Evolutionary conservation across 306 rosid species (phyloP), one percentile per base, ranked within the genome.

Genomic region (Calophaca sinica): DNA sequence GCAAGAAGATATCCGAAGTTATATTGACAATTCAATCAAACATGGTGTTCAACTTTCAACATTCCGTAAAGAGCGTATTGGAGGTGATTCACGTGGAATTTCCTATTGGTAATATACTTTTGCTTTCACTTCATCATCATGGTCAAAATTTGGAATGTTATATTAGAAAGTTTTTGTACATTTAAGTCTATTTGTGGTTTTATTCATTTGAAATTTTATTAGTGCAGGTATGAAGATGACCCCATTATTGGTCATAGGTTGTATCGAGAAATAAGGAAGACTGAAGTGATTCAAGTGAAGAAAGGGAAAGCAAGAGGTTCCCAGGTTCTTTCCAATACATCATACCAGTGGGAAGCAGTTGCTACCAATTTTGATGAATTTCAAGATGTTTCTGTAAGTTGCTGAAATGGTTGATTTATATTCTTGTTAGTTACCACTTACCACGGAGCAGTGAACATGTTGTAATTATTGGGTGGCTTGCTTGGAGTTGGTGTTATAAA

Each of bases 361-460:
- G 99, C 99, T 66, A 96, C 97, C 80, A 92, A 89, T 85, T 89
- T 96, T 79, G 99, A 92, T 80, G 99, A 96, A 87, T 96, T 96
- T 87, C 94, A 88, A 85, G 97, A 92, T 85, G 99, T 96, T 78
- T 87, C 97, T 50, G 99, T 96, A 87, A 96, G 99, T 90, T 77
- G 65, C 75, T 73, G 60, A 78, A 54, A 13, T 81, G 63, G 31
- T 74, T 45, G 28, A 11, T 72, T 52, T 81, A 72, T 53, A 8
- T 70, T 74, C 41, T 51, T 81, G 61, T 48, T 65, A 36, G 29
- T 54, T 53, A 46, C 28, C 8, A 42, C 62, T 62, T 69, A 35
- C 12, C 60, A 2, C 1, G 1, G 75, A 44, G 58, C 26, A 53
- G 11, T 15, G 26, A 61, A 12, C 36, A 31, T 68, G 48, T 39